Evolutionary conservation across 371 early-diverging fungal species (phyloP).

Genomic region (Mucor saturninus): DNA sequence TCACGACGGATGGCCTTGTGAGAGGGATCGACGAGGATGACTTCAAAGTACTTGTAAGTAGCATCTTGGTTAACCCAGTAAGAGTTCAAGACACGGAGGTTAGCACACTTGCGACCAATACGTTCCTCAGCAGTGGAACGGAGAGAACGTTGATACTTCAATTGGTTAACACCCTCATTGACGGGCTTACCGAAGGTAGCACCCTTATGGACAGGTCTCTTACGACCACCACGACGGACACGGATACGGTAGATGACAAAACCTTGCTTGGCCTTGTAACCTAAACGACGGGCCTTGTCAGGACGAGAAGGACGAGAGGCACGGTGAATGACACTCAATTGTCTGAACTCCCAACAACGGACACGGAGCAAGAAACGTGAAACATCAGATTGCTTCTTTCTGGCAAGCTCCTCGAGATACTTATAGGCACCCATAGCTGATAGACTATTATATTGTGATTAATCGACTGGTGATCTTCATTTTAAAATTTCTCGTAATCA

Average conservation of each 20-base stretch:
- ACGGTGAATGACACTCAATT: slow-evolving; percentile 96
- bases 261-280: slow-evolving; percentile 99
- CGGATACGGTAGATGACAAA: slow-evolving; percentile 97
- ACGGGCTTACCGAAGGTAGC: slow-evolving; percentile 98
- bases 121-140: slow-evolving; percentile 96
- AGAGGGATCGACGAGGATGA: slow-evolving; percentile 96
- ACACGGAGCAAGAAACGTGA: slow-evolving; percentile 98
- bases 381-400: slow-evolving; percentile 99
- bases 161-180: slow-evolving; percentile 96
- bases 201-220: slow-evolving; percentile 96
- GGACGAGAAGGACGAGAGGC: slow-evolving; percentile 98
- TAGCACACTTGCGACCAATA: slow-evolving; percentile 94
- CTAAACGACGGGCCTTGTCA: slow-evolving; percentile 98
- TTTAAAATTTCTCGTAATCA: neutral
- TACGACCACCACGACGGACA: slow-evolving; percentile 98
- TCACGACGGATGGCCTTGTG: slow-evolving; percentile 98
- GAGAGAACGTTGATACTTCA: slow-evolving; percentile 94
- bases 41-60: slow-evolving; percentile 99
- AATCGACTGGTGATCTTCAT: neutral
- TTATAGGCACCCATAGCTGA: slow-evolving; percentile 71
- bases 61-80: slow-evolving; percentile 99
- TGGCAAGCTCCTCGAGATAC: slow-evolving; percentile 97
- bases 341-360: slow-evolving; percentile 95
- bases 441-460: neutral
- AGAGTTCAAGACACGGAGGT: slow-evolving; percentile 97